Percentiles rank a stretch among this genome's conserved stretches.
These are phyloP conservation scores for Tripidium arundinaceum DNA, from an alignment of 202 grass and related monocot genomes.

Conservation along the genomic window DNA sequence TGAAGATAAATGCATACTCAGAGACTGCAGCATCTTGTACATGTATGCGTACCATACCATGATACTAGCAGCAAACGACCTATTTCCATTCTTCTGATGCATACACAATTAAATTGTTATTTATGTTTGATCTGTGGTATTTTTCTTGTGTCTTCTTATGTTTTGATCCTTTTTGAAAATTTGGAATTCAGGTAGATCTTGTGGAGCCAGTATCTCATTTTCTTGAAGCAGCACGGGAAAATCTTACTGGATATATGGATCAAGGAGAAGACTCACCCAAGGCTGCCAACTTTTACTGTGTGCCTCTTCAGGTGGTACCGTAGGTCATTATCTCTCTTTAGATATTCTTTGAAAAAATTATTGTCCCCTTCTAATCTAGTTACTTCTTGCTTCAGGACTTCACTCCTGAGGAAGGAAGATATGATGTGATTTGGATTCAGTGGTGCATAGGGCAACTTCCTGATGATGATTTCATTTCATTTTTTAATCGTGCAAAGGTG, in stretches of 20 bases:
- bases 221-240: conserved; percentile 72
- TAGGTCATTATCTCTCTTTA: not conserved
- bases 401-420: conserved; percentile 77
- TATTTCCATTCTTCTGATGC: not conserved
- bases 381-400: conserved; percentile 60
- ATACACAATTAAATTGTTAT: not conserved
- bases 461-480: conserved; percentile 94
- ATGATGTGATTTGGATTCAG: conserved; percentile 99
- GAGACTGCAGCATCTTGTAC: not conserved
- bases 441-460: conserved; percentile 99
- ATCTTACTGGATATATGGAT: conserved; percentile 56
- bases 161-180: conserved; percentile 6
- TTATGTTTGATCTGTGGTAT: not conserved
- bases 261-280: conserved; percentile 46
- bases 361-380: not conserved
- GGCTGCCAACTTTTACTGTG: conserved; percentile 83
- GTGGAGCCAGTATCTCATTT: conserved; percentile 96
- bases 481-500: conserved; percentile 90
- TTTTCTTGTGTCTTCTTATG: not conserved
- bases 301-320: conserved; percentile 70
- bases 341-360: no score
- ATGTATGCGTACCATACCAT: not conserved
- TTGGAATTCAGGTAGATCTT: conserved; percentile 75
- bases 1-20: no score
- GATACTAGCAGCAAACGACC: not conserved